These are phyloP conservation scores for Aspergillus niger DNA, from an alignment of 2,329 filamentous ascomycete species.

Conservation along the genomic window DNA sequence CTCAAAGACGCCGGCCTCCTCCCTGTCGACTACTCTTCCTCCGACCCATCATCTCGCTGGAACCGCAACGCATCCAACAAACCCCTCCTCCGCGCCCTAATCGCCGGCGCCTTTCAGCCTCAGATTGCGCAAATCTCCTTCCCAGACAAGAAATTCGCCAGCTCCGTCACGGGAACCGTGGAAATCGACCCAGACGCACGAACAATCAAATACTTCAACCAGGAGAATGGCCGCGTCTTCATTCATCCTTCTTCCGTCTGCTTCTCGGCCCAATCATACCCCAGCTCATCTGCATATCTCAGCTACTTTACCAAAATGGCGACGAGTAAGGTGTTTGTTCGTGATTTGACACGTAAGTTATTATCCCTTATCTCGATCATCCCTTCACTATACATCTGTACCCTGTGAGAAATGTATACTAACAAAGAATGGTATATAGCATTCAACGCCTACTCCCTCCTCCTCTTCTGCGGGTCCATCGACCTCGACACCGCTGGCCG, in stretches of 20 bases:
- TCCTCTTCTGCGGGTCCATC: slow-evolving; percentile 85
- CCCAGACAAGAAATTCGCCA: slow-evolving; percentile 92
- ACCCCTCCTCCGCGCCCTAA: slow-evolving; percentile 66
- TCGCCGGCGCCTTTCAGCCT: slow-evolving; percentile 75
- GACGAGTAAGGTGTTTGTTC: slow-evolving; percentile 87
- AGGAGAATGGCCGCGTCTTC: slow-evolving; percentile 84
- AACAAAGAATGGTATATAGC: slow-evolving; percentile 41
- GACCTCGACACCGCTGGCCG: slow-evolving; percentile 83
- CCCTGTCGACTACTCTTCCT: slow-evolving; percentile 50
- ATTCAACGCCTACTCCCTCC: slow-evolving; percentile 83
- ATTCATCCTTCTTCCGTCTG: slow-evolving; percentile 87
- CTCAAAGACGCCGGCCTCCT: slow-evolving; percentile 85
- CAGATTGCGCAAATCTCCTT: slow-evolving; percentile 91
- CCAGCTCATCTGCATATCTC: slow-evolving; percentile 73
- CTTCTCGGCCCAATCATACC: slow-evolving; percentile 79
- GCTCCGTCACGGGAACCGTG: slow-evolving; percentile 82
- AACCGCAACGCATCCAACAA: slow-evolving; percentile 41
- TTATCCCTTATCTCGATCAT: background rate
- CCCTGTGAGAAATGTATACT: slow-evolving; percentile 6
- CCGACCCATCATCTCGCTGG: slow-evolving; percentile 43
- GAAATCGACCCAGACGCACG: slow-evolving; percentile 90
- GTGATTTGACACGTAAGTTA: slow-evolving; percentile 80
- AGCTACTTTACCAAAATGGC: slow-evolving; percentile 91
- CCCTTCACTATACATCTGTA: slow-evolving; percentile 24
- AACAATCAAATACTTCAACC: slow-evolving; percentile 89